Percentiles rank a stretch among this genome's conserved stretches.
These are phyloP conservation scores for Xylariaceae sp. DNA, from an alignment of 2,329 filamentous ascomycete genomes.

Conservation along the genomic window DNA sequence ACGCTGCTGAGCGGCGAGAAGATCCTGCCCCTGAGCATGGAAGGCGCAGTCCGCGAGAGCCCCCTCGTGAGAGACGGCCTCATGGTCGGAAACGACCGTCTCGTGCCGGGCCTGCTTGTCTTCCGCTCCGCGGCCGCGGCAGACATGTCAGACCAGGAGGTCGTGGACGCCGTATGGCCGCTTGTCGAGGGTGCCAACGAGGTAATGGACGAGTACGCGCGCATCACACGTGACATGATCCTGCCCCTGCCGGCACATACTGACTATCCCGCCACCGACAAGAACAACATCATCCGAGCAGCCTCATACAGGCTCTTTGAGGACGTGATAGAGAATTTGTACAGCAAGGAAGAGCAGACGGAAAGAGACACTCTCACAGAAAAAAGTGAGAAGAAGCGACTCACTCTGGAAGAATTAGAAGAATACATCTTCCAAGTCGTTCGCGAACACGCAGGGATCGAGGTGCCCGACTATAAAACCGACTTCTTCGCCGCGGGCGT, in stretches of 20 bases:
- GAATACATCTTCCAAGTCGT: constrained; percentile 29
- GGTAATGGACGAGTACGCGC: constrained; percentile 38
- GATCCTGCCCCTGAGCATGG: constrained; percentile 32
- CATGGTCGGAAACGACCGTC: constrained; percentile 31
- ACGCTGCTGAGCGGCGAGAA: constrained; percentile 37
- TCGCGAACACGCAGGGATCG: constrained; percentile 28
- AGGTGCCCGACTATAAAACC: constrained; percentile 26
- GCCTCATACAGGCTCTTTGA: constrained; percentile 35
- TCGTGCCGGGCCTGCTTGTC: constrained; percentile 29
- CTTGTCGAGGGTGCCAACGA: constrained; percentile 34
- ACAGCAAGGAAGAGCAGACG: constrained; percentile 27
- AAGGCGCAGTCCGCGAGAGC: constrained; percentile 31
- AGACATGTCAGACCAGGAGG: constrained; percentile 28
- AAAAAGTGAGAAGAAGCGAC: constrained; percentile 17
- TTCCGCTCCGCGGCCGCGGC: constrained; percentile 26
- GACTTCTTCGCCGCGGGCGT: constrained; percentile 42
- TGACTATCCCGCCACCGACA: constrained; percentile 39
- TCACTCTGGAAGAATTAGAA: constrained; percentile 28
- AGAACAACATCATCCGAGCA: constrained; percentile 41
- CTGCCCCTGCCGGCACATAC: constrained; percentile 28
- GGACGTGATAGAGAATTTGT: constrained; percentile 24
- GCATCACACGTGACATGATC: constrained; percentile 38
- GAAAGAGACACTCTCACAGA: neutral
- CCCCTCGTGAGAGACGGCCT: constrained; percentile 30
- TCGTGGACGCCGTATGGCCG: constrained; percentile 34